phyloP scores from a whole-genome alignment of 108 stramenopile species.

The Cylindrotheca fusiformis region DNA sequence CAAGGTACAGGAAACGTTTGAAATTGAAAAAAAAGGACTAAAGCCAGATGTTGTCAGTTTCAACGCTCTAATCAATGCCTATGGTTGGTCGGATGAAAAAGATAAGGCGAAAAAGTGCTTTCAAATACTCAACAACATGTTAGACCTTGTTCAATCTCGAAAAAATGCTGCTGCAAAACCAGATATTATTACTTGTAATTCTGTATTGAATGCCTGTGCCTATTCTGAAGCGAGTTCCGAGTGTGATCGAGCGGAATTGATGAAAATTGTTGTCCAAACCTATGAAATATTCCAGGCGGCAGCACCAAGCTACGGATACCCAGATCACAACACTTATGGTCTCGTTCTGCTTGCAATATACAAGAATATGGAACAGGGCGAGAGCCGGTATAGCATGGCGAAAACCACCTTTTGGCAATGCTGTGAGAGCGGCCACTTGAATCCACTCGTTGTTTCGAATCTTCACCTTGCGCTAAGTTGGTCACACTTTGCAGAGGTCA shows the following conservation, averaged over 20 bases:
- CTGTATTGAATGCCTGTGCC: conserved; percentile 63
- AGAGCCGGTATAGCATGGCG: conserved; percentile 10
- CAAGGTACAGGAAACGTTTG: too few species aligned
- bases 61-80: conserved; percentile 64
- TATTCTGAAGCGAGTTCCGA: conserved; percentile 5
- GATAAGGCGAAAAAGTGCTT: conserved; percentile 15
- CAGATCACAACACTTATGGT: conserved; percentile 29
- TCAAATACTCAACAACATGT: conserved; percentile 39
- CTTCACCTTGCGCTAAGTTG: conserved; percentile 8
- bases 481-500: conserved; percentile 6
- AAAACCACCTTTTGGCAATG: conserved; percentile 33
- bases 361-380: conserved; percentile 20
- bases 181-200: conserved; percentile 48
- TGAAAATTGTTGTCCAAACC: conserved; percentile 25
- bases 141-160: conserved; percentile 36
- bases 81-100: conserved; percentile 30
- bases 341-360: conserved; percentile 24
- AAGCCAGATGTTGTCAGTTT: conserved; percentile 34
- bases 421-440: conserved; percentile 19
- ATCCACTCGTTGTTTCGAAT: conserved; percentile 16
- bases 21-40: conserved; percentile 18
- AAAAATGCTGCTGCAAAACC: conserved; percentile 39
- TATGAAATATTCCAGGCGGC: conserved; percentile 22
- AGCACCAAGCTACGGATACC: conserved; percentile 19
- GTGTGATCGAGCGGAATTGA: conserved; percentile 13